Conservation (phyloP, 1,284 basidiomycete species). For the Athelia sp. region DNA sequence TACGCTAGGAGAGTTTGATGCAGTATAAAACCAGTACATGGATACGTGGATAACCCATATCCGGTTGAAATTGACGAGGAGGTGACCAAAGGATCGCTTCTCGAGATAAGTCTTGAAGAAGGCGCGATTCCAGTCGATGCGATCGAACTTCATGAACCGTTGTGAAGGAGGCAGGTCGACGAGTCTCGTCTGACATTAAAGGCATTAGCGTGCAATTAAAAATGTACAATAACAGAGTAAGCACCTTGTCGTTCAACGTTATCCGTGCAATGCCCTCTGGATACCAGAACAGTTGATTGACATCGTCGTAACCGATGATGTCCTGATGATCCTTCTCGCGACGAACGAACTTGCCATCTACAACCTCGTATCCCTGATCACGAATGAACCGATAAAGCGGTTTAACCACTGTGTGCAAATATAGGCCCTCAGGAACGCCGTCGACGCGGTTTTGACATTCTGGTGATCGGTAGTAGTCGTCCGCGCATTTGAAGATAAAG, state of each 20-base stretch:
- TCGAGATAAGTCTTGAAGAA: constrained; percentile 99
- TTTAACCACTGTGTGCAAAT: constrained; percentile 87
- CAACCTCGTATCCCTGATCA: constrained; percentile 96
- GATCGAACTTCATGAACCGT: constrained; percentile 92
- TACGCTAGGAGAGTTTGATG: constrained; percentile 87
- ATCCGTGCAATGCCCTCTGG: constrained; percentile 97
- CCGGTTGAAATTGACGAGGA: constrained; percentile 96
- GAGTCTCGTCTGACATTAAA: constrained; percentile 62
- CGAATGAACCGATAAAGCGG: constrained; percentile 95
- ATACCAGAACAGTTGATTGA: constrained; percentile 99
- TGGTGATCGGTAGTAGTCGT: constrained; percentile 99
- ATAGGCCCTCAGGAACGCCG: constrained; percentile 93
- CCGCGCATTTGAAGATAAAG: constrained; percentile 99
- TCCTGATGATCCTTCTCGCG: constrained; percentile 91
- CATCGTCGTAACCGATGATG: constrained; percentile 98
- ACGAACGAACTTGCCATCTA: constrained; percentile 93
- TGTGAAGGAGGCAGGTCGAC: constrained; percentile 86
- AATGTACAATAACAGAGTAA: constrained; percentile 8
- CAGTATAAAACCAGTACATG: constrained; percentile 91
- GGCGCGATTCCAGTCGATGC: constrained; percentile 89
- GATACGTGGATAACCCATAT: constrained; percentile 95
- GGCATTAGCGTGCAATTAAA: constrained; percentile 1
- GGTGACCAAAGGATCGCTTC: constrained; percentile 89
- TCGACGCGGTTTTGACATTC: constrained; percentile 96
- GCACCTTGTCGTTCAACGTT: constrained; percentile 80